These are phyloP conservation scores for Alternaria brassicae DNA, from an alignment of 2,329 filamentous ascomycete species.

Conservation along the genomic window DNA sequence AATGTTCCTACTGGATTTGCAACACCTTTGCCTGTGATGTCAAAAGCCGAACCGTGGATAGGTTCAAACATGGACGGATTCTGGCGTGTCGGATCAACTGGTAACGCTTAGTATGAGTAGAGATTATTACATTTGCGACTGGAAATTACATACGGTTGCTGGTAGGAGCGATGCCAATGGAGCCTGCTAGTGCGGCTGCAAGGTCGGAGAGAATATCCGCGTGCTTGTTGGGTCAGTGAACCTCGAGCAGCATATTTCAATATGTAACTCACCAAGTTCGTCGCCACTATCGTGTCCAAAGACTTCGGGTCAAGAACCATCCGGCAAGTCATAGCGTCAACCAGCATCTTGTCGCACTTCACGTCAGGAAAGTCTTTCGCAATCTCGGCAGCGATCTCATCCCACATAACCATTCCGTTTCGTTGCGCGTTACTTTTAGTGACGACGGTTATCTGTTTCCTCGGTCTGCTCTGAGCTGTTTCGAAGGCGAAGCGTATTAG, in stretches of 20 bases:
- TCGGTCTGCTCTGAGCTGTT: conserved; percentile 62
- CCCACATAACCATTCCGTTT: conserved; percentile 73
- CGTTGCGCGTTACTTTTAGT: conserved; percentile 72
- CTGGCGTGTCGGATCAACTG: conserved; percentile 65
- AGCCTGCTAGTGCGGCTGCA: conserved; percentile 72
- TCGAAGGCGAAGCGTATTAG: conserved; percentile 71
- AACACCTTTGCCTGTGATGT: conserved; percentile 64
- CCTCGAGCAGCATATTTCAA: not conserved
- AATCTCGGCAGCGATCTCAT: conserved; percentile 65
- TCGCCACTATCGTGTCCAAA: conserved; percentile 69
- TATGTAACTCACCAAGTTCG: conserved; percentile 56
- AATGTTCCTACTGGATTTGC: conserved; percentile 66
- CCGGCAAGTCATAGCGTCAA: conserved; percentile 70
- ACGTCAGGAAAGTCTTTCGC: conserved; percentile 67
- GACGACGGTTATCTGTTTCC: conserved; percentile 67
- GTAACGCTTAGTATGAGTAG: conserved; percentile 16
- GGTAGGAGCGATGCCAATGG: conserved; percentile 75
- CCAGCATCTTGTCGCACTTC: conserved; percentile 69
- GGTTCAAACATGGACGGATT: conserved; percentile 70
- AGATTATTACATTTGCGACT: too few species aligned
- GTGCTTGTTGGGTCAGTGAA: conserved; percentile 29
- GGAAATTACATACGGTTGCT: conserved; percentile 57
- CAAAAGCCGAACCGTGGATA: conserved; percentile 66
- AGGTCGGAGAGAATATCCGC: conserved; percentile 76
- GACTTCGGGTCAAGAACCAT: conserved; percentile 68